Base-by-base conservation (phyloP, 257 asterid species). In the Fraxinus quadrangulata region DNA sequence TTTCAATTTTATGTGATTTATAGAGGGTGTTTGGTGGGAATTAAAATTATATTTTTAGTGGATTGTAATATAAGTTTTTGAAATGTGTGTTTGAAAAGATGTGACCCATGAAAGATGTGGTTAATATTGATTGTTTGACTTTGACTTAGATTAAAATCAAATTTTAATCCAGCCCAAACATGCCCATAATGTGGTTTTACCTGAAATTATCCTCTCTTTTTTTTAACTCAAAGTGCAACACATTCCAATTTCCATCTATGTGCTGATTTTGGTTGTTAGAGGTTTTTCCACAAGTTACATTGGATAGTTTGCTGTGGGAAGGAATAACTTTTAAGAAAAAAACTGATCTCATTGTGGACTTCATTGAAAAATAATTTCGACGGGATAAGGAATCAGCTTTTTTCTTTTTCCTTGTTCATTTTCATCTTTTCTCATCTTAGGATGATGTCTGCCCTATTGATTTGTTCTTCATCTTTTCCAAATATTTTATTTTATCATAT, bases 251-350 rank as follows among this genome's bases (percentile, higher is more conserved):
- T 39, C 66, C 23, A 16, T 19, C 54, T 69, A 30, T 42, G 24
- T 82, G 42, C 26, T 24, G 42, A 39, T 45, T 61, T 26, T 5
- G 39, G 73, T 61, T 8, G 77, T 65, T 71, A 67, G 75, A 36
- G 73, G 49, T 73, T 59, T 19, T 47, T 33, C 37, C 1, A 26
- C 59, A 76, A 36, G 10, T 45, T 73, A 47, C 54, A 21, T 33
- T 30, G 74, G 5, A 40, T 71, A 78, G 59, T 74, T 23, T 78
- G 59, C 75, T 28, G 70, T 47, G 40, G 3, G 71, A 42, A 67
- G 30, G 72, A 72, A 75, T 39, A 74, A 36, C 67, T 61, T 42
- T 40, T 70, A 51, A 34, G 39, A 40, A 77, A 19, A 45, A 30
- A 47, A 51, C 26, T 68, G 28, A 21, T 31, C n/a, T 70, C 59